Evolutionary conservation across 1,284 basidiomycete species (phyloP), one percentile per base, ranked within the genome.

Genomic region (Volvariella volvacea): DNA sequence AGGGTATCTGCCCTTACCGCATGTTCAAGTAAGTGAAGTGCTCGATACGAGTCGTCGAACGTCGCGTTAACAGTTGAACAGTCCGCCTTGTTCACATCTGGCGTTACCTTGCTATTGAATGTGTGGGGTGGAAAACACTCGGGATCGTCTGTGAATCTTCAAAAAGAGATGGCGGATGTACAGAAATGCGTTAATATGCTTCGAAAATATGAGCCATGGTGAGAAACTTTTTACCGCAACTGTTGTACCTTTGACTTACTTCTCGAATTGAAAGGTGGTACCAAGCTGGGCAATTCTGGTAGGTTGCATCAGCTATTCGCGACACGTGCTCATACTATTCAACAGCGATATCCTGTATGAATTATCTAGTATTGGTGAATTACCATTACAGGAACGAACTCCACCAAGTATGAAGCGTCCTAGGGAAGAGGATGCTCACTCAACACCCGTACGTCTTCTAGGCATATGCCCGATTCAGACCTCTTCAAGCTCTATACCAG

Each of bases 101-200:
- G 73, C 0, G 72, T 86, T 33, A 77, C 89, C 9, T 69, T 90
- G 3, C 62, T 89, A 31, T 68, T 91, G 47, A 83, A 79, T 50
- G 74, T 87, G 22, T 88, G 85, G 74, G 76, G 78, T 15, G 76
- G 76, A 9, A 76, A 74, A 54, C 71, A 74, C 43, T 71, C 74
- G 44, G 70, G 76, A 9, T 76, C 76, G 2, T 58, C 71, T 8
- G 57, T 63, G 3, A 63, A 60, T 2, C 78, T 85, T 50, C 65
- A 70, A 33, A 74, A 76, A 50, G 78, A 83, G 47, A 72, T 83
- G 61, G 66, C 66, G 39, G 80, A 88, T 52, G 77, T 90, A 22
- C 67, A 78, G 45, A 78, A 76, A 51, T 86, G 84, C 53, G 73
- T 89, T 58, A 65, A 73, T 36, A 70, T 76, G 15, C 65, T 87